A percentile compares a stretch with the other conserved stretches of the same genome.
Evolutionary conservation across 2,329 filamentous ascomycete species (phyloP).

Genomic region (Sarocladium strictum): DNA sequence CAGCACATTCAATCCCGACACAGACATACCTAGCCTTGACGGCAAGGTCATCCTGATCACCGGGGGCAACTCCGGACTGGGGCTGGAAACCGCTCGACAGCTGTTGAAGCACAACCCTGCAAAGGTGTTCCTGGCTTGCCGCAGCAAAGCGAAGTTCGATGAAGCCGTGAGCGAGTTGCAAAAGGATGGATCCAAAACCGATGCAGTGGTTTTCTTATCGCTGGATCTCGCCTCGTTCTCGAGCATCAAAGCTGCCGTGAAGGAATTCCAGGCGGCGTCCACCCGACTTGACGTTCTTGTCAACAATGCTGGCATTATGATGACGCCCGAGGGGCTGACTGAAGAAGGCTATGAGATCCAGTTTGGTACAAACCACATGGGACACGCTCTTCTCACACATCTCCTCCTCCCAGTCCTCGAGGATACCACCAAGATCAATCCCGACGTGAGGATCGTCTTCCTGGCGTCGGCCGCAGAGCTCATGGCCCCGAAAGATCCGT

Average conservation of each 20-base stretch:
- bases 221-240: background rate
- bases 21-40: conserved; percentile 56
- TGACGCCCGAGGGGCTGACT: conserved; percentile 25
- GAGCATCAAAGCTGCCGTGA: background rate
- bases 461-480: background rate
- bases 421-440: conserved; percentile 8
- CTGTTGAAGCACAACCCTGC: background rate
- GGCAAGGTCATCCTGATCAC: conserved; percentile 76
- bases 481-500: background rate
- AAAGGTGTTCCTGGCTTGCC: background rate
- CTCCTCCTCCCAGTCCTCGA: conserved; percentile 23
- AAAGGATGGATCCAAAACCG: background rate
- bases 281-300: background rate
- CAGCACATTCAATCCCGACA: conserved; percentile 3
- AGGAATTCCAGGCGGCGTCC: background rate
- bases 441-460: conserved; percentile 18
- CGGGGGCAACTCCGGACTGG: conserved; percentile 71
- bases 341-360: conserved; percentile 39
- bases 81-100: background rate
- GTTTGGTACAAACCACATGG: conserved; percentile 40
- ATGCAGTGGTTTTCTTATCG: background rate
- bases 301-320: conserved; percentile 37
- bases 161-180: background rate
- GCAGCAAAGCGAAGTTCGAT: background rate
- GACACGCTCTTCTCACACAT: conserved; percentile 37